A percentile compares a stretch with the other conserved stretches of the same genome.
Evolutionary conservation across 345 rosid genomes (phyloP).

Genomic region (Rhodamnia rubescens): DNA sequence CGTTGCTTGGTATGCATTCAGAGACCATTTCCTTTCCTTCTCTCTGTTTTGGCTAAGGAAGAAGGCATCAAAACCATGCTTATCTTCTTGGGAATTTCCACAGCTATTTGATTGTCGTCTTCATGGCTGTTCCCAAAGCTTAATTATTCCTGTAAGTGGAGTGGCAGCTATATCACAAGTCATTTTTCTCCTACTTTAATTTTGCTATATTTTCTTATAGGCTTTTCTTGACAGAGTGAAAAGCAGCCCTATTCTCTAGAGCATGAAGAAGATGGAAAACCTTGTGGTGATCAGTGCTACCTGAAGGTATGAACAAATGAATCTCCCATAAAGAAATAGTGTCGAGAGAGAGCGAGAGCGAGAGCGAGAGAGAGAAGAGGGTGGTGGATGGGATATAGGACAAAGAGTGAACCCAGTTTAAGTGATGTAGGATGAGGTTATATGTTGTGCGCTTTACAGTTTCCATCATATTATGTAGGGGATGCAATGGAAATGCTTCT

Average conservation of each 20-base stretch:
- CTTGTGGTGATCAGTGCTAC: constrained; percentile 81
- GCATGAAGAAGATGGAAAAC: constrained; percentile 70
- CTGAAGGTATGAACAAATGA: constrained; percentile 39
- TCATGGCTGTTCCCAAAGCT: constrained; percentile 93
- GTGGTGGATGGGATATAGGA: neutral
- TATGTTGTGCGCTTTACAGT: neutral
- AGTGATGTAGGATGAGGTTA: neutral
- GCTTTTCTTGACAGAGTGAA: constrained; percentile 65
- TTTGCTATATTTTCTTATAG: constrained; percentile 9
- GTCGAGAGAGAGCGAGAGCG: neutral
- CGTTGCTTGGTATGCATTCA: constrained; percentile 74
- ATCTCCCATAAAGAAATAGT: neutral
- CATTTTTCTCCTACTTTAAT: neutral
- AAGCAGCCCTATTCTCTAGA: constrained; percentile 72
- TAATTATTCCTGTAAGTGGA: constrained; percentile 72
- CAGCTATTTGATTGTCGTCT: constrained; percentile 98
- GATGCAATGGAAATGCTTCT: neutral
- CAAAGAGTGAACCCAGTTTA: neutral
- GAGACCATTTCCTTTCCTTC: neutral
- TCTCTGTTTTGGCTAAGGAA: neutral
- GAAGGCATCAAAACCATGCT: constrained; percentile 4
- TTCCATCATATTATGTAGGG: neutral
- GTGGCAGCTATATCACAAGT: neutral
- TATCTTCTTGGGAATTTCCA: constrained; percentile 11
- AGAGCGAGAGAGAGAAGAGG: neutral